Evolutionary conservation across 768 basidiomycete species (phyloP).

Genomic region (Boletus pseudo-olivaceus): DNA sequence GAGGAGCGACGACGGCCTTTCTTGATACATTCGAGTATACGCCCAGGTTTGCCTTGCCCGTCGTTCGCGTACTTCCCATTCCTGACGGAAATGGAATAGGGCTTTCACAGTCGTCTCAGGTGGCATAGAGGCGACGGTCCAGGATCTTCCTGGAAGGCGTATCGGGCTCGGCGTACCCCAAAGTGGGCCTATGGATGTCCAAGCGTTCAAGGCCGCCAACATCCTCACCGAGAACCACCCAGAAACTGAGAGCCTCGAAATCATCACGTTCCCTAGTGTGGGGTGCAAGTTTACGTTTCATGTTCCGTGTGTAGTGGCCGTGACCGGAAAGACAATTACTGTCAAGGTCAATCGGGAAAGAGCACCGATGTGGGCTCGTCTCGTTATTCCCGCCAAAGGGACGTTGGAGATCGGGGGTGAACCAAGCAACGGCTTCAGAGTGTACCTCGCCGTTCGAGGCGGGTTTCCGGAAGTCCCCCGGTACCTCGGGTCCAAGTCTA

Average conservation of each 20-base stretch:
- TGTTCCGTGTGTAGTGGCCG: conserved; percentile 43
- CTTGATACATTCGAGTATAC: conserved; percentile 41
- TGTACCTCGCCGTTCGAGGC: conserved; percentile 54
- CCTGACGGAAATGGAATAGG: conserved; percentile 20
- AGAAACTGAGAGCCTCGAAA: conserved; percentile 54
- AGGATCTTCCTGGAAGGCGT: conserved; percentile 53
- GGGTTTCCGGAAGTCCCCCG: conserved; percentile 55
- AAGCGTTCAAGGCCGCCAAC: conserved; percentile 56
- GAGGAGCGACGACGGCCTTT: conserved; percentile 47
- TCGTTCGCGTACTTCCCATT: not conserved
- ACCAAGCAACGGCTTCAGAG: conserved; percentile 42
- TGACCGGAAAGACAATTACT: conserved; percentile 49
- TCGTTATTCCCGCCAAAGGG: conserved; percentile 43
- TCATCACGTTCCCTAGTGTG: conserved; percentile 44
- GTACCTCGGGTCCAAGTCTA: conserved; percentile 64
- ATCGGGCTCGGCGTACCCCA: conserved; percentile 57
- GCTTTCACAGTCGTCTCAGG: conserved; percentile 52
- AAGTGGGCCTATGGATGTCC: conserved; percentile 61
- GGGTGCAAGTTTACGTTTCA: conserved; percentile 50
- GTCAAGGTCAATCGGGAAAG: conserved; percentile 40
- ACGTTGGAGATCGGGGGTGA: conserved; percentile 39
- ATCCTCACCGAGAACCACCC: conserved; percentile 51
- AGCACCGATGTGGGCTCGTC: conserved; percentile 46
- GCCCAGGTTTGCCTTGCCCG: conserved; percentile 33
- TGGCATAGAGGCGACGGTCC: conserved; percentile 55